These are phyloP conservation scores for Thymus quinquecostatus DNA, from an alignment of 257 asterid genomes.

Conservation along the genomic window DNA sequence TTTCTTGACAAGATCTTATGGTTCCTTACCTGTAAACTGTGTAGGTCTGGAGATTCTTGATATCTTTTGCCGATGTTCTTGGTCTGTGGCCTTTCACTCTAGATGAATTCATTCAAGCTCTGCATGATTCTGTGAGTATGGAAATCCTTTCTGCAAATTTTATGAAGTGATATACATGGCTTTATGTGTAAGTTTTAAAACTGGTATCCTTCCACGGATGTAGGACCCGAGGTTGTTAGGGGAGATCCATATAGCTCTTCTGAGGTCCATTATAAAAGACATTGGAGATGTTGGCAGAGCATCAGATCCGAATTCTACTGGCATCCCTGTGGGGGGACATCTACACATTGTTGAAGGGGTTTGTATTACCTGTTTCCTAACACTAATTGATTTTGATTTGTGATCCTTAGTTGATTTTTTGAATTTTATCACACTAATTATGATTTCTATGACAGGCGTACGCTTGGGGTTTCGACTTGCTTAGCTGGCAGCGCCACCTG, in stretches of 20 bases:
- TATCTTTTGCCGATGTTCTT: constrained; percentile 85
- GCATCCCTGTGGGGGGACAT: constrained; percentile 78
- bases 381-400: constrained; percentile 25
- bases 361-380: constrained; percentile 22
- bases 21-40: constrained; percentile 25
- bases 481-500: constrained; percentile 76
- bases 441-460: constrained; percentile 64
- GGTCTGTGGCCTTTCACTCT: constrained; percentile 93
- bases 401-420: constrained; percentile 26
- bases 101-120: constrained; percentile 82
- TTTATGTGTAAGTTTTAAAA: constrained; percentile 22
- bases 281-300: constrained; percentile 83
- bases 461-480: constrained; percentile 91
- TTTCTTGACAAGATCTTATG: constrained; percentile 22
- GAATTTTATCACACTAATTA: not conserved
- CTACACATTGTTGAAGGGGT: constrained; percentile 88
- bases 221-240: constrained; percentile 89
- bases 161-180: not conserved
- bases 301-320: constrained; percentile 59
- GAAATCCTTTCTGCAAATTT: constrained; percentile 18
- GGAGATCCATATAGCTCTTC: constrained; percentile 81
- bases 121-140: constrained; percentile 70
- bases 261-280: constrained; percentile 73
- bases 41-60: constrained; percentile 91
- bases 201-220: constrained; percentile 21